A percentile compares a stretch with the other conserved stretches of the same genome.
Conservation (phyloP, 2,329 filamentous ascomycete species). For the Raffaelea arxii region DNA sequence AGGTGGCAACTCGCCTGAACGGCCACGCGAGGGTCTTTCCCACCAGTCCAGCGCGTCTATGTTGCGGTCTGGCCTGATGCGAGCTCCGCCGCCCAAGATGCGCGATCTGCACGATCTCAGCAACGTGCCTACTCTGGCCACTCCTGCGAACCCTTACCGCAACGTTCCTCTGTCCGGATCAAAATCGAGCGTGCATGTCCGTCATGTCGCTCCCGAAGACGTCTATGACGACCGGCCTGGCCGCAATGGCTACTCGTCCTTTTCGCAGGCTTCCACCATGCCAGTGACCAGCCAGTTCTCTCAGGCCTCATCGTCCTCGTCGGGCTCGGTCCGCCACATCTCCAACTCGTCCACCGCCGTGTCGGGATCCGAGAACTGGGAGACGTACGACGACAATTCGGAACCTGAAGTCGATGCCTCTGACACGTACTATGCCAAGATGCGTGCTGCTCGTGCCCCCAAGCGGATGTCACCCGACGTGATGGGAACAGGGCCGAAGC, state of each 20-base stretch:
- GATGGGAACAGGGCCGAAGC: slow-evolving; percentile 35
- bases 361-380: slow-evolving; percentile 92
- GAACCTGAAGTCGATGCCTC: slow-evolving; percentile 66
- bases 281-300: slow-evolving; percentile 7
- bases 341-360: slow-evolving; percentile 67
- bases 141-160: slow-evolving; percentile 39
- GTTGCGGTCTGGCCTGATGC: slow-evolving; percentile 40
- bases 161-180: slow-evolving; percentile 35
- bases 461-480: slow-evolving; percentile 55
- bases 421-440: slow-evolving; percentile 71
- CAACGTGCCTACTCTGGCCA: slow-evolving; percentile 37
- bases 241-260: slow-evolving; percentile 13
- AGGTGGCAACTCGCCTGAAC: slow-evolving; percentile 74
- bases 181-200: slow-evolving; percentile 43
- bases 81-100: slow-evolving; percentile 84
- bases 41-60: slow-evolving; percentile 21
- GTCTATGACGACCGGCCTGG: slow-evolving; percentile 60
- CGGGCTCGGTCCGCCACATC: slow-evolving; percentile 48
- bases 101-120: slow-evolving; percentile 63
- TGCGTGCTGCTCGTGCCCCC: slow-evolving; percentile 51
- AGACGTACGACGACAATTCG: slow-evolving; percentile 83
- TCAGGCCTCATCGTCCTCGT: slow-evolving; percentile 25
- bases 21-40: slow-evolving; percentile 38
- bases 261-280: slow-evolving; percentile 30
- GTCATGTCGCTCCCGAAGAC: slow-evolving; percentile 65